A percentile compares a stretch with the other conserved stretches of the same genome.
Conservation (phyloP, 148 eudicot species). For the Heliosperma pusillum region DNA sequence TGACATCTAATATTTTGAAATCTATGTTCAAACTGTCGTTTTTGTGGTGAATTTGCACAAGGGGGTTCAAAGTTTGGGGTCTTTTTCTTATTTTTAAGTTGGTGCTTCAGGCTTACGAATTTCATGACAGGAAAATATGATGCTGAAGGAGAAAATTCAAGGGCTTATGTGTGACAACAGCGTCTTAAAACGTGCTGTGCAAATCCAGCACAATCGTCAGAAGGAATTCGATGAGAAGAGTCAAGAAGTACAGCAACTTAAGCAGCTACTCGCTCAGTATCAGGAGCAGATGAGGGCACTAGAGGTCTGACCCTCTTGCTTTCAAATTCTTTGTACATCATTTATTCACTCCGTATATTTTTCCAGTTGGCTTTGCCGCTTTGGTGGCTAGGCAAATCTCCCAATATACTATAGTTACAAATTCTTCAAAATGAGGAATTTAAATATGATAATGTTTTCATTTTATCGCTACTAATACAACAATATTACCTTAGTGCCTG, state of each 20-base stretch:
- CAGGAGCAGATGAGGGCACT: constrained; percentile 80
- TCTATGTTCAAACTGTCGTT: background rate
- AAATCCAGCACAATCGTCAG: constrained; percentile 77
- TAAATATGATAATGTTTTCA: too few relatives aligned
- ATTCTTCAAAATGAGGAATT: too few relatives aligned
- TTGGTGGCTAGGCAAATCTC: too few relatives aligned
- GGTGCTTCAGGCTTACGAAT: background rate
- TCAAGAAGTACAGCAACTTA: constrained; percentile 65
- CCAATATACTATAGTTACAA: too few relatives aligned
- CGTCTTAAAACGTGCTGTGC: constrained; percentile 77
- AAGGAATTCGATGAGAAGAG: constrained; percentile 65
- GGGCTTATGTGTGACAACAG: constrained; percentile 55
- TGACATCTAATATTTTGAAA: too few relatives aligned
- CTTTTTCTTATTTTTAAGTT: background rate
- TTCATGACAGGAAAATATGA: constrained; percentile 53
- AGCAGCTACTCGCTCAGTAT: constrained; percentile 68
- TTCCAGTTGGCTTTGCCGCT: too few relatives aligned
- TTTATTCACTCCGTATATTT: background rate
- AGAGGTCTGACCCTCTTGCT: constrained; percentile 42
- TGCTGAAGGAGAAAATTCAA: constrained; percentile 76
- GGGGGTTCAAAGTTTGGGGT: background rate
- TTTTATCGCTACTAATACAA: too few relatives aligned
- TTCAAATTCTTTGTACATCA: background rate
- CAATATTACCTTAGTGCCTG: too few relatives aligned
- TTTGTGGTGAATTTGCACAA: background rate